Percentiles rank a stretch among this genome's conserved stretches.
phyloP scores from a whole-genome alignment of 768 basidiomycete genomes.

The Lactarius tabidus region DNA sequence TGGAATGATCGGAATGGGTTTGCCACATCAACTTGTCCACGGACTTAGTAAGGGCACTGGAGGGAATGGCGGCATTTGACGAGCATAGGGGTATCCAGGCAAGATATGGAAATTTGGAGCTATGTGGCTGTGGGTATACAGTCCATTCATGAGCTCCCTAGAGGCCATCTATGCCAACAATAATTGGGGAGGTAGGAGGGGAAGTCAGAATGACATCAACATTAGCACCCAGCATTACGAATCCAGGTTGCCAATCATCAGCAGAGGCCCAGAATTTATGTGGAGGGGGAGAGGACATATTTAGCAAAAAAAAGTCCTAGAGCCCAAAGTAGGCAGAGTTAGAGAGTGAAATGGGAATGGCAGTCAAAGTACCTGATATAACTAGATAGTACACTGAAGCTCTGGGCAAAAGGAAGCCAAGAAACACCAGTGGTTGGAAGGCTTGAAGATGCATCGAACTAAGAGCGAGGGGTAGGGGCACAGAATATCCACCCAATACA shows the following conservation, averaged over 20 bases:
- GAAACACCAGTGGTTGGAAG: too few species aligned
- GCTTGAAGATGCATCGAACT: too few species aligned
- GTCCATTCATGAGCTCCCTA: not conserved
- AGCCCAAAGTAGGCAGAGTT: too few species aligned
- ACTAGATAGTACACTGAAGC: too few species aligned
- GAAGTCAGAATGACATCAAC: not conserved
- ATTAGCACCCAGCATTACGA: not conserved
- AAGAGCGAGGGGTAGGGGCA: too few species aligned
- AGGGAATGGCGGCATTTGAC: not conserved
- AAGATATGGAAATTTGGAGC: not conserved
- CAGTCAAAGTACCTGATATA: too few species aligned
- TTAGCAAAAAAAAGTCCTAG: not conserved
- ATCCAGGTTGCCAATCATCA: not conserved
- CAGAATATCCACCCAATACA: too few species aligned
- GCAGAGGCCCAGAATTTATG: not conserved
- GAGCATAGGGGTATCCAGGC: not conserved
- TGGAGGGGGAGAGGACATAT: not conserved
- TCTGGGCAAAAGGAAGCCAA: too few species aligned
- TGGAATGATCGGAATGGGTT: not conserved
- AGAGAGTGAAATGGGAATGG: too few species aligned
- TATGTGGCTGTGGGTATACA: not conserved
- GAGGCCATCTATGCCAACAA: not conserved
- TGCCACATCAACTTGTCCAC: not conserved
- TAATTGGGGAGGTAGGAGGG: not conserved
- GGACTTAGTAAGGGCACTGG: not conserved